Conservation (phyloP, 306 rosid species). For the Fragaria vesca region DNA sequence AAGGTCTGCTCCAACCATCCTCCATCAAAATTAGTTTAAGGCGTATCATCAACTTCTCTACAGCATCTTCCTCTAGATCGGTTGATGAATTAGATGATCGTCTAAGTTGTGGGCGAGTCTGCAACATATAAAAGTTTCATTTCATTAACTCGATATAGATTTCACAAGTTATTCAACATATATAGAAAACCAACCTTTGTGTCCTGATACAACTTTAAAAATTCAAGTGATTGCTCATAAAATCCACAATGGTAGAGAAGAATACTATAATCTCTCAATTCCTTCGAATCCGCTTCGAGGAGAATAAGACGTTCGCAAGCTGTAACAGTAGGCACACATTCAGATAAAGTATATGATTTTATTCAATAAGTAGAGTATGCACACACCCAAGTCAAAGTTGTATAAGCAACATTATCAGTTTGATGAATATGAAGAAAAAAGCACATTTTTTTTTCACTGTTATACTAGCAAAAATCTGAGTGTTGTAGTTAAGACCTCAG, state of each 20-base stretch:
- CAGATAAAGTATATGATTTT: neutral
- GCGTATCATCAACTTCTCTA: conserved; percentile 61
- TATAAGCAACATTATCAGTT: neutral
- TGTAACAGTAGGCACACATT: conserved; percentile 31
- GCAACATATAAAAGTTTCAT: conserved; percentile 22
- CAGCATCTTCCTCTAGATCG: conserved; percentile 61
- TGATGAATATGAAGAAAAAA: neutral
- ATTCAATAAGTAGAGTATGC: neutral
- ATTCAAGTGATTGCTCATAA: conserved; percentile 57
- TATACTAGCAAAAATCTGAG: neutral
- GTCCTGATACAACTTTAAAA: conserved; percentile 55
- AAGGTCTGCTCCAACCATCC: conserved; percentile 69
- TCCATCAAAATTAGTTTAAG: conserved; percentile 68
- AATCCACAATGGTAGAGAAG: conserved; percentile 94
- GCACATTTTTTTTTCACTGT: neutral
- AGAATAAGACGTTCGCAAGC: conserved; percentile 93
- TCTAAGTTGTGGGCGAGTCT: conserved; percentile 41
- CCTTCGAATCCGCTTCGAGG: conserved; percentile 60
- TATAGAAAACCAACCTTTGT: conserved; percentile 43
- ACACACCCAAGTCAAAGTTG: neutral
- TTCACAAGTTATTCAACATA: neutral
- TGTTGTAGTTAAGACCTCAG: neutral
- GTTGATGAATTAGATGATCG: conserved; percentile 29
- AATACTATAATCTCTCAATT: conserved; percentile 82
- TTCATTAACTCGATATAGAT: conserved; percentile 17